A percentile compares a stretch with the other conserved stretches of the same genome.
phyloP scores from a whole-genome alignment of 1,284 basidiomycete species.

The Sparassis latifolia region DNA sequence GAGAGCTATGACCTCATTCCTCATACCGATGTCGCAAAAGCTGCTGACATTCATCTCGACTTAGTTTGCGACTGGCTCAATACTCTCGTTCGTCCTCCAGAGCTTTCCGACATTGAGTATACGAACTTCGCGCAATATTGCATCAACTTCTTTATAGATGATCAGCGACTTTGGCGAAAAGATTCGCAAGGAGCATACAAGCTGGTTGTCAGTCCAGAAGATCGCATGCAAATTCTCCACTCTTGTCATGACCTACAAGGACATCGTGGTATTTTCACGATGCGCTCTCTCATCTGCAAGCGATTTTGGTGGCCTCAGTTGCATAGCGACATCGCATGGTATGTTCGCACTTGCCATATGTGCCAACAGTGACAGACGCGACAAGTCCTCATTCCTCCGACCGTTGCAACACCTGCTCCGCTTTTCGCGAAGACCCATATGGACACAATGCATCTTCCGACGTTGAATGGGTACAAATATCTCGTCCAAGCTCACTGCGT shows the following conservation, averaged over 20 bases:
- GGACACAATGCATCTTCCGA: conserved; percentile 21
- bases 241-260: conserved; percentile 14
- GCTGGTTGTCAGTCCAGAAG: not conserved
- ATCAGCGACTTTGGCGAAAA: conserved; percentile 2
- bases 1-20: not conserved
- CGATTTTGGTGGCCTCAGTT: conserved; percentile 22
- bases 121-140: conserved; percentile 1
- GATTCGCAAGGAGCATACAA: conserved; percentile 3
- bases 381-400: conserved; percentile 26
- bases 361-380: conserved; percentile 25
- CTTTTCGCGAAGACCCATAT: conserved; percentile 30
- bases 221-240: conserved; percentile 2
- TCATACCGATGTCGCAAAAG: not conserved
- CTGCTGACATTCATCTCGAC: not conserved
- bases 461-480: not conserved
- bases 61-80: not conserved
- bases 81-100: not conserved
- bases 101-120: not conserved
- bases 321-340: conserved; percentile 12
- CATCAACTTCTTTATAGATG: conserved; percentile 2
- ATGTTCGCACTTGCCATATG: conserved; percentile 27
- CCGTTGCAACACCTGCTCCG: conserved; percentile 20
- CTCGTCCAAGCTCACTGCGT: conserved; percentile 11
- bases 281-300: not conserved
- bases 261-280: conserved; percentile 17